A percentile compares a stretch with the other conserved stretches of the same genome.
phyloP scores from a whole-genome alignment of 2,329 filamentous ascomycete species.

The Talaromyces sp. region DNA sequence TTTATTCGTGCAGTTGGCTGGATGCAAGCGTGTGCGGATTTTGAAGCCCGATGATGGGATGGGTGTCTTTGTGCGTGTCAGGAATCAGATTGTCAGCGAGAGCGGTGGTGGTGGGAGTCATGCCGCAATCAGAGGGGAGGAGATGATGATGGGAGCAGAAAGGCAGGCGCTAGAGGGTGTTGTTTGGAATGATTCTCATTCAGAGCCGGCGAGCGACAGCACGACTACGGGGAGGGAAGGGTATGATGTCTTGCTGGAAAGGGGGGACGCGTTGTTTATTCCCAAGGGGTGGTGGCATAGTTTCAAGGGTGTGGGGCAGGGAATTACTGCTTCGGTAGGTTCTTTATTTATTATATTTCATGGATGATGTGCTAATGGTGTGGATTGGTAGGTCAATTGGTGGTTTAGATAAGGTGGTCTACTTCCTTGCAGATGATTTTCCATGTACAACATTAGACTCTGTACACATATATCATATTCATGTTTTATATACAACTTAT shows the following conservation, averaged over 20 bases:
- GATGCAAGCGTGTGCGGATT: constrained; percentile 69
- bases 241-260: constrained; percentile 55
- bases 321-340: constrained; percentile 57
- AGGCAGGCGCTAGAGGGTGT: constrained; percentile 61
- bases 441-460: not conserved
- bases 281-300: constrained; percentile 87
- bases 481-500: not conserved
- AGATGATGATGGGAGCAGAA: constrained; percentile 88
- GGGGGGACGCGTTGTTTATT: constrained; percentile 72
- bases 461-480: not conserved
- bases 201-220: not conserved
- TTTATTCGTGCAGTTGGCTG: constrained; percentile 76
- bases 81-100: constrained; percentile 30
- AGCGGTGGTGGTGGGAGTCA: constrained; percentile 28
- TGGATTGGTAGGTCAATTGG: constrained; percentile 62
- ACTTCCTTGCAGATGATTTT: not conserved
- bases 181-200: constrained; percentile 60
- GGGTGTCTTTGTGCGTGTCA: constrained; percentile 58
- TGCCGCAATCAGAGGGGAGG: constrained; percentile 63
- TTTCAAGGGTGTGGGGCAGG: constrained; percentile 60
- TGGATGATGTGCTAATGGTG: constrained; percentile 10
- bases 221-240: constrained; percentile 21
- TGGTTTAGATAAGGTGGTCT: constrained; percentile 54
- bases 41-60: constrained; percentile 62
- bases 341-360: constrained; percentile 12